Evolutionary conservation across 176 grass and related monocot genomes (phyloP), one percentile per base, ranked within the genome.

Genomic region (Zoysia pacifica): DNA sequence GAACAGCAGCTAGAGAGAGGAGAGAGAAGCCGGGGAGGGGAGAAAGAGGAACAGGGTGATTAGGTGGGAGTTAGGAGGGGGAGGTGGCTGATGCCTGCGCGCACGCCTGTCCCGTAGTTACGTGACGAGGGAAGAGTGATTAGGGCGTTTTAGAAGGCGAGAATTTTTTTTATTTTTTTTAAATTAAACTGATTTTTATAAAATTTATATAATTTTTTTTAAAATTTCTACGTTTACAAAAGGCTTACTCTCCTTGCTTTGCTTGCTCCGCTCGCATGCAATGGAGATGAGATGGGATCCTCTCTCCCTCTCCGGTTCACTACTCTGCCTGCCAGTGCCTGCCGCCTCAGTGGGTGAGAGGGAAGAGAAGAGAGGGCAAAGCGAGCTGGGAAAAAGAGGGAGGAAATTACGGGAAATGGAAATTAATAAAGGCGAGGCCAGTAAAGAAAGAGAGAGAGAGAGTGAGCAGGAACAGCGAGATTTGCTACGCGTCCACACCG

Each of bases 401-500:
- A 55, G 79, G 41, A 71, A 87, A 82, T 82, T 82, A 65, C 73
- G 74, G 81, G 69, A 79, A 78, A 83, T 9, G 75, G 86, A 85
- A 85, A 86, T 86, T 61, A 79, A 62, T 75, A 84, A 79, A 86
- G 62, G 72, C 63, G 65, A 48, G 51, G 66, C 15, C 39, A 81
- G 77, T 85, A 81, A 85, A 85, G 60, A 73, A 82, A 28, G 56
- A 16, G 28, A 2, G 37, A 15, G 38, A 55, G 37, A 15, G 38
- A 55, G 76, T 11, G 70, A 76, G 70, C 75, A n/a, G 54, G 37
- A 79, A 79, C 28, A 28, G 28, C 43, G 42, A 1, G 9, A 81
- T 82, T 89, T 85, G 82, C 73, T 85, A 85, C 72, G 72, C 43
- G 81, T 70, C 81, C 87, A 71, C 75, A 19, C 43, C 65, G 72